Evolutionary conservation across 306 rosid genomes (phyloP).

Genomic region (Rubus parviflorus): DNA sequence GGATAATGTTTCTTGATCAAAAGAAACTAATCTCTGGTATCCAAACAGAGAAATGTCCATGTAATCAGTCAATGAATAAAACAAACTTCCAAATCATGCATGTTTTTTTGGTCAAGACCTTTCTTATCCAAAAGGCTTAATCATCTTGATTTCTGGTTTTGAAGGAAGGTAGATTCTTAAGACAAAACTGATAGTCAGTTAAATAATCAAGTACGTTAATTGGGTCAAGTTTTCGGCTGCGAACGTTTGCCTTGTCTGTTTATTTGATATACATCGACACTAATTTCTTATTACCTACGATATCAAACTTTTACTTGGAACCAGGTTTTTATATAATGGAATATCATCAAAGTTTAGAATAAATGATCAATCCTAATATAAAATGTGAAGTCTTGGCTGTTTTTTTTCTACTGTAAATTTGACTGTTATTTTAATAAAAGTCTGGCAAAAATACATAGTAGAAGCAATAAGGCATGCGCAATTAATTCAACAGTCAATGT

Average conservation of each 20-base stretch:
- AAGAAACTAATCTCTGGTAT: constrained; percentile 1
- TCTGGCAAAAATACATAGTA: not conserved
- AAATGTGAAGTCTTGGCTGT: not conserved
- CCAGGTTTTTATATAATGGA: not conserved
- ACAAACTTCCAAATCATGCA: constrained; percentile 10
- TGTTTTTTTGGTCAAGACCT: not conserved
- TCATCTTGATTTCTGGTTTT: not conserved
- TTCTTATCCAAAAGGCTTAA: not conserved
- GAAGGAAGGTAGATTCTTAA: not conserved
- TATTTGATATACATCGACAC: not conserved
- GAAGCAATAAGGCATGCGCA: not conserved
- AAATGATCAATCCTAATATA: not conserved
- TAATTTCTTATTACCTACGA: not conserved
- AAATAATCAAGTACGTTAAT: constrained; percentile 19
- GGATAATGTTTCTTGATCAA: not conserved
- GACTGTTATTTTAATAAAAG: not conserved
- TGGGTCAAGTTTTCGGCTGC: not conserved
- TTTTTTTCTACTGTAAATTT: too few species aligned
- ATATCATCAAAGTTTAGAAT: not conserved
- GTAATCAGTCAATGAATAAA: constrained; percentile 12
- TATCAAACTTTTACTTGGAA: not conserved
- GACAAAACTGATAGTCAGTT: not conserved
- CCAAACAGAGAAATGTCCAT: constrained; percentile 6
- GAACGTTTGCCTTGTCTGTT: not conserved
- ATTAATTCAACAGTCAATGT: constrained; percentile 9